Percentiles rank a stretch among this genome's conserved stretches.
phyloP scores from a whole-genome alignment of 768 basidiomycete species.

The Amanita rubescens region DNA sequence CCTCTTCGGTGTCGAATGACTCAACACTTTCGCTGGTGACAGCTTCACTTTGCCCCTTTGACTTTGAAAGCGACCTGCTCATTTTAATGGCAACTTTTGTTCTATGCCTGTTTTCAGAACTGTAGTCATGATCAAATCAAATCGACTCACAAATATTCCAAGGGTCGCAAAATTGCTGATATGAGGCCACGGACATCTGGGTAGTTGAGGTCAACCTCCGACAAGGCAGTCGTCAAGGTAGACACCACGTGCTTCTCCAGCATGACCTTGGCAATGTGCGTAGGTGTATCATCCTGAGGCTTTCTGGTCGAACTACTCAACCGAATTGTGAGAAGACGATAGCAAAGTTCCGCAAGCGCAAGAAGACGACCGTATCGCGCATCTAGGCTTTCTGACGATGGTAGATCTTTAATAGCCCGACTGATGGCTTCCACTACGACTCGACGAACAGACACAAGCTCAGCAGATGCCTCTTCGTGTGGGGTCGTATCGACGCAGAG shows the following conservation, averaged over 20 bases:
- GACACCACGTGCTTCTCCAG: constrained; percentile 95
- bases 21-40: constrained; percentile 39
- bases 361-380: constrained; percentile 82
- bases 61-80: constrained; percentile 70
- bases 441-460: constrained; percentile 87
- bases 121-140: neutral
- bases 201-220: constrained; percentile 93
- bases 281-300: constrained; percentile 65
- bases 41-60: constrained; percentile 48
- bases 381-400: constrained; percentile 53
- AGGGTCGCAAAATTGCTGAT: constrained; percentile 79
- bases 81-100: constrained; percentile 98
- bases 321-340: constrained; percentile 78
- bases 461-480: constrained; percentile 52
- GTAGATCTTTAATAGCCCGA: constrained; percentile 77
- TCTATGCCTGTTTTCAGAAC: constrained; percentile 31
- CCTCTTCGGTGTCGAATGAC: constrained; percentile 51
- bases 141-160: constrained; percentile 76
- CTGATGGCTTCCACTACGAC: constrained; percentile 85
- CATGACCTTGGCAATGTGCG: constrained; percentile 96
- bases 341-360: constrained; percentile 80
- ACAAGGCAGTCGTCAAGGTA: constrained; percentile 77
- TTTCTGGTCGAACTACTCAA: constrained; percentile 54
- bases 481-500: constrained; percentile 84
- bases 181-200: constrained; percentile 84